Evolutionary conservation across 176 grass and related monocot genomes (phyloP).

Genomic region (Bothriochloa decipiens): DNA sequence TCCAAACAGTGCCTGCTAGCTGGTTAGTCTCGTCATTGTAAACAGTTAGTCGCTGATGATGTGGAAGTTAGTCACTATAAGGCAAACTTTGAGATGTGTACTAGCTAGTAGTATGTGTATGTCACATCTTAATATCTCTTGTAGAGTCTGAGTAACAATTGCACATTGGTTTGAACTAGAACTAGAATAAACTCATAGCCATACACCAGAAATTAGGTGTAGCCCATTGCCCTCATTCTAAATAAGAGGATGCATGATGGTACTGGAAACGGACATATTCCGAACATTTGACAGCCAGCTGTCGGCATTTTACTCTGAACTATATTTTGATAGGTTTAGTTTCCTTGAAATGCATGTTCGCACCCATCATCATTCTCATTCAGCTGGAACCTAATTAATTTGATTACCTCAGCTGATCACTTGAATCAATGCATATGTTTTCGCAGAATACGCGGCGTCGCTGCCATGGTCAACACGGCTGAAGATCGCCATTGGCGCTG

Average conservation of each 20-base stretch:
- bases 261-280: constrained; percentile 15
- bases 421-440: not conserved
- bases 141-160: not conserved
- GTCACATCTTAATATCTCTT: not conserved
- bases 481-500: constrained; percentile 85
- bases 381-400: not conserved
- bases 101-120: not conserved
- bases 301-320: not conserved
- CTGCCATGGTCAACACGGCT: constrained; percentile 88
- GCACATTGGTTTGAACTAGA: not conserved
- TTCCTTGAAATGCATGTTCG: not conserved
- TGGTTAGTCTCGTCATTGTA: not conserved
- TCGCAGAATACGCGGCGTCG: constrained; percentile 66
- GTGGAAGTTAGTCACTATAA: not conserved
- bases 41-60: not conserved
- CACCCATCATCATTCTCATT: not conserved
- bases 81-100: not conserved
- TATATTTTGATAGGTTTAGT: not conserved
- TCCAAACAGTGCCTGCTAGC: not conserved
- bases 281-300: constrained; percentile 11
- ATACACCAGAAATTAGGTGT: constrained; percentile 1
- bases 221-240: not conserved
- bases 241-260: not conserved
- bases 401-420: constrained; percentile 21
- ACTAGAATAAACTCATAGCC: not conserved